phyloP scores from a whole-genome alignment of 176 grass and related monocot species.

The Olyra latifolia region DNA sequence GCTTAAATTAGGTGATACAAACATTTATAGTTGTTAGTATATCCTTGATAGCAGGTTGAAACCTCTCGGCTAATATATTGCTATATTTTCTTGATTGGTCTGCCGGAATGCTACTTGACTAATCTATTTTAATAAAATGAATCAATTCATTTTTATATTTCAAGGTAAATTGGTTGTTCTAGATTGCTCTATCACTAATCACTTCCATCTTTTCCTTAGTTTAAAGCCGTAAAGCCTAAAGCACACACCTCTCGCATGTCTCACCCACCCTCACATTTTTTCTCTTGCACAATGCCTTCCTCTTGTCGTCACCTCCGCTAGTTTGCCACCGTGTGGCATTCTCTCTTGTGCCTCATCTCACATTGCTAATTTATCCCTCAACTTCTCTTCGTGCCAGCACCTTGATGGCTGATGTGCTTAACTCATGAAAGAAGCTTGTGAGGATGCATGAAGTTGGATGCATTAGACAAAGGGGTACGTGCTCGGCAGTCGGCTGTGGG shows the following conservation, averaged over 20 bases:
- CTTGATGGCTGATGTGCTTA: background rate
- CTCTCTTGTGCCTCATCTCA: background rate
- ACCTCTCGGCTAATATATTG: background rate
- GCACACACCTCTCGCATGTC: background rate
- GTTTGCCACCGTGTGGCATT: background rate
- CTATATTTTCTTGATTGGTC: background rate
- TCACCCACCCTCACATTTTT: background rate
- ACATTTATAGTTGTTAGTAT: conserved; percentile 11
- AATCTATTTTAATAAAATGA: background rate
- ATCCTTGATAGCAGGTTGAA: conserved; percentile 8
- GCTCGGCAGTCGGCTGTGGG: too few species aligned
- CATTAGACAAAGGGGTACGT: background rate
- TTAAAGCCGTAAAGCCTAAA: background rate
- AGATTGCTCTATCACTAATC: background rate
- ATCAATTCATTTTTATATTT: background rate
- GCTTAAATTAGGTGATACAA: conserved; percentile 26
- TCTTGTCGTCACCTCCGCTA: background rate
- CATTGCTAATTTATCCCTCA: background rate
- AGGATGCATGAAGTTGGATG: background rate
- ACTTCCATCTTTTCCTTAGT: background rate
- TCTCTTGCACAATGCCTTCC: background rate
- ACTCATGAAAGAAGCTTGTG: background rate
- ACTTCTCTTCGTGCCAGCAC: background rate
- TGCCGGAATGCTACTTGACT: too few species aligned
- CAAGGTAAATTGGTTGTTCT: background rate